A percentile compares a stretch with the other conserved stretches of the same genome.
phyloP scores from a whole-genome alignment of 148 eudicot genomes.

The Fallopia convolvulus region DNA sequence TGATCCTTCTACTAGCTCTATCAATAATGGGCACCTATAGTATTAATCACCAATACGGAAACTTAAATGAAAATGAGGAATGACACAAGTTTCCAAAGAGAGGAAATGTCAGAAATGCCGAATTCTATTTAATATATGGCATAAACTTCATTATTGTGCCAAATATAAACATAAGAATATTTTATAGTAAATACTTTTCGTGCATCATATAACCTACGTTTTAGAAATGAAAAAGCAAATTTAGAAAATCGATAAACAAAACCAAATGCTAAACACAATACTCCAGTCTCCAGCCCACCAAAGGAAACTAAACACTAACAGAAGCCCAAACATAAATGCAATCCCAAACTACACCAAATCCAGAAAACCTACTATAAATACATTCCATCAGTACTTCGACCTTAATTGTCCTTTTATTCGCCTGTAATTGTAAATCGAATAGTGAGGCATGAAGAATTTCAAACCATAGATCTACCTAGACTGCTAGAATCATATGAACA shows the following conservation, averaged over 20 bases:
- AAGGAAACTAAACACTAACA: neutral
- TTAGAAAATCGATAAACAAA: neutral
- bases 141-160: neutral
- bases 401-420: neutral
- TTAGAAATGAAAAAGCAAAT: neutral
- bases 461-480: neutral
- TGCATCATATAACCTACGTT: neutral
- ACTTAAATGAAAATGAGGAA: neutral
- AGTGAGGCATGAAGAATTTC: neutral
- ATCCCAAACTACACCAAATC: neutral
- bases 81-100: neutral
- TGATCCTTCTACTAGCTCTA: neutral
- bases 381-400: neutral
- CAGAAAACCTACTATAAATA: neutral
- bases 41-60: neutral
- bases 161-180: neutral
- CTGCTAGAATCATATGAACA: neutral
- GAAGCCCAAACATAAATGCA: neutral
- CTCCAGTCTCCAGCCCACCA: neutral
- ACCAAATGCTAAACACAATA: neutral
- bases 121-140: neutral
- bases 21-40: neutral
- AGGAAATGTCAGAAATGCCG: neutral
- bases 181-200: neutral
- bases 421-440: neutral